These are phyloP conservation scores for Triglochin maritima DNA, from an alignment of 106 monocot species.

Conservation along the genomic window DNA sequence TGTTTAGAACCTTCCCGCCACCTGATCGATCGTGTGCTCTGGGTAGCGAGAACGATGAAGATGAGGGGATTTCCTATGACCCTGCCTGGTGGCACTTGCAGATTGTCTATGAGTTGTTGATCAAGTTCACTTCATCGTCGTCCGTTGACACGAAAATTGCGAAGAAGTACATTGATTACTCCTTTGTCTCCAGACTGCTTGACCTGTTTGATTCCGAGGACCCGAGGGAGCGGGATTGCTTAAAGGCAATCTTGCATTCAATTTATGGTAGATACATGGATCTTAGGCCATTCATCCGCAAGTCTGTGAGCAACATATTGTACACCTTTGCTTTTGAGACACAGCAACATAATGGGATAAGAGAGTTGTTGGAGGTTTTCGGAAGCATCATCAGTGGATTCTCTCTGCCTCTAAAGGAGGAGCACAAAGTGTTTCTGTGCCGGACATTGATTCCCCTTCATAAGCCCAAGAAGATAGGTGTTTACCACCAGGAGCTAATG, in stretches of 20 bases:
- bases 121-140: conserved; percentile 15
- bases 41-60: conserved; percentile 22
- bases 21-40: neutral
- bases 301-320: conserved; percentile 22
- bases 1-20: conserved; percentile 21
- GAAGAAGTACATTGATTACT: conserved; percentile 19
- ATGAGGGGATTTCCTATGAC: conserved; percentile 13
- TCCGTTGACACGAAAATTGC: conserved; percentile 9
- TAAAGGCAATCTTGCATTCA: conserved; percentile 18
- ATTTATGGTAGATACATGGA: conserved; percentile 18
- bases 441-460: conserved; percentile 23
- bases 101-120: conserved; percentile 14
- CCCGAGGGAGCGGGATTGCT: conserved; percentile 22
- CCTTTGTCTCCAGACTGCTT: conserved; percentile 14
- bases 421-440: conserved; percentile 28
- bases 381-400: conserved; percentile 28
- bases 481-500: conserved; percentile 19
- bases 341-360: conserved; percentile 19
- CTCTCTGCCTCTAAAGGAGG: conserved; percentile 19
- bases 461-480: conserved; percentile 16
- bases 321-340: conserved; percentile 19
- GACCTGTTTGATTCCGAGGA: conserved; percentile 24
- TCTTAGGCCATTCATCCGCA: conserved; percentile 20
- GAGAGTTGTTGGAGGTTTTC: conserved; percentile 21
- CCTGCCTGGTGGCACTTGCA: conserved; percentile 27